Evolutionary conservation across 2,329 filamentous ascomycete species (phyloP).

Genomic region (Pyricularia pennisetigena): DNA sequence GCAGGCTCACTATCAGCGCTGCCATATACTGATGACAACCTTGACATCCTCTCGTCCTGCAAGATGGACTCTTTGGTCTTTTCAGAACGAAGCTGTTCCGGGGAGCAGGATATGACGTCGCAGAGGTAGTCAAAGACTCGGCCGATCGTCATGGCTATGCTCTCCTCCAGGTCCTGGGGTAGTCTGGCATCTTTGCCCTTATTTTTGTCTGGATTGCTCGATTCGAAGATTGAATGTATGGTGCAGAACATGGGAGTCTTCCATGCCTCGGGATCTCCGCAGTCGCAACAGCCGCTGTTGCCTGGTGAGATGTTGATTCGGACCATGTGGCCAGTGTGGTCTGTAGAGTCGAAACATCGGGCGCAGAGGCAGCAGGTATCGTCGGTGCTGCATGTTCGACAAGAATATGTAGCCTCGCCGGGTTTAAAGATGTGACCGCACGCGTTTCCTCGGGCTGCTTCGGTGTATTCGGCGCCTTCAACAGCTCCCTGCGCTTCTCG

Average conservation of each 20-base stretch:
- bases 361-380: constrained; percentile 94
- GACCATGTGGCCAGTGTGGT: constrained; percentile 89
- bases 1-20: constrained; percentile 54
- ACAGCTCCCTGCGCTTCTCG: constrained; percentile 83
- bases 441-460: constrained; percentile 80
- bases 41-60: constrained; percentile 71
- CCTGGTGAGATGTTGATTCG: constrained; percentile 47
- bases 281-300: constrained; percentile 62
- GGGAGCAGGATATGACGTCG: constrained; percentile 95
- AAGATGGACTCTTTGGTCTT: constrained; percentile 77
- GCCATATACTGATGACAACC: constrained; percentile 69
- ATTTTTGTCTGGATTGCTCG: constrained; percentile 37
- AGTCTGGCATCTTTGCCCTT: constrained; percentile 53
- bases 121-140: constrained; percentile 88
- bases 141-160: constrained; percentile 77
- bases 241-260: constrained; percentile 78
- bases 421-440: constrained; percentile 96
- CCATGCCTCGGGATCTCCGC: constrained; percentile 94
- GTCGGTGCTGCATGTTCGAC: constrained; percentile 87
- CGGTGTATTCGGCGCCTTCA: constrained; percentile 90
- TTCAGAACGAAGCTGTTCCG: constrained; percentile 79
- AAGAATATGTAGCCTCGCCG: constrained; percentile 89
- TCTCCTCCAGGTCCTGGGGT: constrained; percentile 65
- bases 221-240: constrained; percentile 65
- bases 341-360: constrained; percentile 88